These are phyloP conservation scores for Pyronema omphalodes DNA, from an alignment of 495 filamentous ascomycete species.

Conservation along the genomic window DNA sequence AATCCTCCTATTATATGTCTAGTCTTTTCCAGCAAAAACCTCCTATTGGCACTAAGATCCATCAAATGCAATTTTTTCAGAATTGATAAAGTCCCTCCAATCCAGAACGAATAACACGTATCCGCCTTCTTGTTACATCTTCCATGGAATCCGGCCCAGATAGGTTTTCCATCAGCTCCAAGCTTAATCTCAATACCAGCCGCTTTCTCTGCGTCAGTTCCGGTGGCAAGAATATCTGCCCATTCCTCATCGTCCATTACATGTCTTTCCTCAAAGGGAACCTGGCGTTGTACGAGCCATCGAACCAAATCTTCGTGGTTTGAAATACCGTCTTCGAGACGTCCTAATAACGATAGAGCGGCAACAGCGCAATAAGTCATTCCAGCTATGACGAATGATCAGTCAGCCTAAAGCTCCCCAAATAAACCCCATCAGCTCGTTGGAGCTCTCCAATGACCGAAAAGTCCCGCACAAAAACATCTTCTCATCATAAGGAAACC, in stretches of 20 bases:
- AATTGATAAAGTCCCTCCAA: conserved; percentile 48
- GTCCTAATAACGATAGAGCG: conserved; percentile 51
- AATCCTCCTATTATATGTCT: conserved; percentile 86
- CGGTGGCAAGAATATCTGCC: conserved; percentile 10
- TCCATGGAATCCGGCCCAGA: conserved; percentile 56
- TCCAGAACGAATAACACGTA: conserved; percentile 94
- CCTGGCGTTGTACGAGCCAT: conserved; percentile 60
- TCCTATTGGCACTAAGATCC: conserved; percentile 39
- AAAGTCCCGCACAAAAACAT: neutral
- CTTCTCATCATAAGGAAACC: conserved; percentile 17
- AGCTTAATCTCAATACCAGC: conserved; percentile 5
- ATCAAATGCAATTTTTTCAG: conserved; percentile 45
- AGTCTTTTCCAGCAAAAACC: conserved; percentile 72
- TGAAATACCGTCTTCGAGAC: conserved; percentile 22
- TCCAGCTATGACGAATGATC: conserved; percentile 38
- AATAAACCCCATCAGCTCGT: too few relatives aligned
- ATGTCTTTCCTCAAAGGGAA: conserved; percentile 33
- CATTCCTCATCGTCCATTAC: conserved; percentile 30
- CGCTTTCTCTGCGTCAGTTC: conserved; percentile 9
- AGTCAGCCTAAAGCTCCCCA: neutral
- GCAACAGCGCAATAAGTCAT: conserved; percentile 72
- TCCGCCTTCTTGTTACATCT: conserved; percentile 75
- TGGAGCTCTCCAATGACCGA: too few relatives aligned
- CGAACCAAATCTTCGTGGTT: conserved; percentile 29
- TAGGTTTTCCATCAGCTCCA: conserved; percentile 7